These are phyloP conservation scores for Lycium barbarum DNA, from an alignment of 257 asterid genomes.

Conservation along the genomic window DNA sequence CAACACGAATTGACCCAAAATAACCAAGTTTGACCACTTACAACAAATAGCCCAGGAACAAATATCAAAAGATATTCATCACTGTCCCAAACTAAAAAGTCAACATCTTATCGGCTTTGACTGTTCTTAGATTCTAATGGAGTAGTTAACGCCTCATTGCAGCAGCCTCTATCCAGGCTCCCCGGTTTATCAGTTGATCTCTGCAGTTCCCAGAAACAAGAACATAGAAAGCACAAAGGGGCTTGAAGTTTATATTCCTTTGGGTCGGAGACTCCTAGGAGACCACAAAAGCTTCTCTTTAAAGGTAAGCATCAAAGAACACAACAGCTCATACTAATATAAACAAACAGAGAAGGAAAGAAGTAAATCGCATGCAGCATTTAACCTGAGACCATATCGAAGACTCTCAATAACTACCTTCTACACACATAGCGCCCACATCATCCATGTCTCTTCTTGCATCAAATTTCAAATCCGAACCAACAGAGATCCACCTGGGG, in stretches of 20 bases:
- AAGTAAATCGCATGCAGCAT: constrained; percentile 24
- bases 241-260: constrained; percentile 20
- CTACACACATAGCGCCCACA: constrained; percentile 81
- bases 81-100: constrained; percentile 24
- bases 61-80: not conserved
- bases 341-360: constrained; percentile 15
- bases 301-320: constrained; percentile 22
- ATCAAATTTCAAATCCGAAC: constrained; percentile 95
- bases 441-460: constrained; percentile 96
- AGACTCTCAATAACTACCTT: constrained; percentile 58
- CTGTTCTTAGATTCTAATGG: not conserved
- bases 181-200: not conserved
- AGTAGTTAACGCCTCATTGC: not conserved
- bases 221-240: constrained; percentile 16
- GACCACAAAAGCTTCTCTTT: not conserved
- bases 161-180: constrained; percentile 6
- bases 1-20: constrained; percentile 22
- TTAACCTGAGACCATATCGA: constrained; percentile 22
- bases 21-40: constrained; percentile 21
- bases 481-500: constrained; percentile 97
- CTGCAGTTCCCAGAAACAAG: not conserved
- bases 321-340: not conserved
- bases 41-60: not conserved
- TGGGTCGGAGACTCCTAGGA: not conserved
- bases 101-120: not conserved